Evolutionary conservation across 2,329 filamentous ascomycete genomes (phyloP).

Genomic region (Pseudogymnoascus destructans): DNA sequence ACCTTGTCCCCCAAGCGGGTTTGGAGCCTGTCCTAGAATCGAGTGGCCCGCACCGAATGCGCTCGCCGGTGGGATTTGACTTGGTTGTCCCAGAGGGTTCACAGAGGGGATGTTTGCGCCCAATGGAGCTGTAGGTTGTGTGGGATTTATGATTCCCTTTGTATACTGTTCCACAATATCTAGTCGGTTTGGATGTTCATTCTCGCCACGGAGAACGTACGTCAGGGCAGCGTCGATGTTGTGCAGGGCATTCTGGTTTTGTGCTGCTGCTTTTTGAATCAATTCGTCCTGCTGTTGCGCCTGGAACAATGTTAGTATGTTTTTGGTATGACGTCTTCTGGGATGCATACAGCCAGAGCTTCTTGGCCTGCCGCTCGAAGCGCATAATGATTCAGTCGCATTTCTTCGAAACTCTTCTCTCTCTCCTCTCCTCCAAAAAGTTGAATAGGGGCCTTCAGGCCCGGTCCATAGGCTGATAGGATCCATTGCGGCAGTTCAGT

Average conservation of each 20-base stretch:
- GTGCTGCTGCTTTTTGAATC: constrained; percentile 51
- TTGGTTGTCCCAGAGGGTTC: constrained; percentile 23
- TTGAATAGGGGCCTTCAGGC: constrained; percentile 62
- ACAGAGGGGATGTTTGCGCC: constrained; percentile 14
- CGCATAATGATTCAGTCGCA: constrained; percentile 66
- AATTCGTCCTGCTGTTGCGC: constrained; percentile 47
- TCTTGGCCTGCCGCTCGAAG: constrained; percentile 24
- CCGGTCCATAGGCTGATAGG: constrained; percentile 74
- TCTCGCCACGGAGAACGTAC: constrained; percentile 51
- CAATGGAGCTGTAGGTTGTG: background rate
- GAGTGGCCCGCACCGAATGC: constrained; percentile 31
- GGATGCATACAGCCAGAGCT: constrained; percentile 19
- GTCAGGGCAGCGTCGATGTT: constrained; percentile 60
- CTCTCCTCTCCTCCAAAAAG: constrained; percentile 67
- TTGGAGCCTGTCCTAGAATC: constrained; percentile 26
- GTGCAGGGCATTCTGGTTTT: constrained; percentile 57
- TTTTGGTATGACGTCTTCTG: background rate
- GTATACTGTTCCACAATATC: constrained; percentile 43
- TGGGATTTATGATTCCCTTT: constrained; percentile 24
- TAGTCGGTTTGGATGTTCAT: constrained; percentile 62
- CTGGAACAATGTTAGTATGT: constrained; percentile 28
- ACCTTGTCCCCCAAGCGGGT: constrained; percentile 22
- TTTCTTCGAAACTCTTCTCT: constrained; percentile 82
- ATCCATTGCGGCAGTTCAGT: constrained; percentile 70
- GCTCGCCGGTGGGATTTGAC: constrained; percentile 13